Base-by-base conservation (phyloP, 192 early-diverging fungal species). In the Backusella psychrophila region DNA sequence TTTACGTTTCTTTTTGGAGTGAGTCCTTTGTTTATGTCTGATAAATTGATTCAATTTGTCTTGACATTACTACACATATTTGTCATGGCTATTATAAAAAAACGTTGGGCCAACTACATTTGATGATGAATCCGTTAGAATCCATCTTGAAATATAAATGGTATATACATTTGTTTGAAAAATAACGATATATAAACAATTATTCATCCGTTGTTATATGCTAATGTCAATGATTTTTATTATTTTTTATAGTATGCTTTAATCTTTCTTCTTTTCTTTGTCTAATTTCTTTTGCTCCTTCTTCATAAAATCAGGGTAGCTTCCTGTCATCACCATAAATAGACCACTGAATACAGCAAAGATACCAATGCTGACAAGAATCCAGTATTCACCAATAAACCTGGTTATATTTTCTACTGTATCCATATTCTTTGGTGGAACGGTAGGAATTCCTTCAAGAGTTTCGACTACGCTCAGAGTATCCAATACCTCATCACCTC, bases 351-450 rank as follows among this genome's bases (percentile, higher is more conserved):
- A 69, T 2, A 38, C 68, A 21, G 3, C 21, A 23, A 69, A 41
- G n/a, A 69, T 9, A 41, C 19, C 34, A 23, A 69, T 36, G 23
- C 35, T 38, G 6, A 69, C 19, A 38, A 69, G n/a, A 36, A 69
- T 69, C 68, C 68, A 69, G 39, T 69, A n/a, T 12, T 23, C n/a
- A 41, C 68, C 21, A 38, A 69, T 14, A 69, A 23, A 69, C 7
- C 14, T 9, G 6, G 5, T n/a, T n/a, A n/a, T 7, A 4, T 41
- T 69, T 23, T 69, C 68, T 6, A 69, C 9, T 17, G 19, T 39
- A 12, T 35, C 68, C 19, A 29, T 69, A 7, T 11, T 69, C 38
- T 41, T 36, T n/a, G 68, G 36, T 14, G 68, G 36, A 12, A 38
- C 34, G 26, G 42, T 49, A 3, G 70, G 42, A 6, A 46, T 33